These are phyloP conservation scores for Collybia nuda DNA, from an alignment of 768 basidiomycete genomes.

Conservation along the genomic window DNA sequence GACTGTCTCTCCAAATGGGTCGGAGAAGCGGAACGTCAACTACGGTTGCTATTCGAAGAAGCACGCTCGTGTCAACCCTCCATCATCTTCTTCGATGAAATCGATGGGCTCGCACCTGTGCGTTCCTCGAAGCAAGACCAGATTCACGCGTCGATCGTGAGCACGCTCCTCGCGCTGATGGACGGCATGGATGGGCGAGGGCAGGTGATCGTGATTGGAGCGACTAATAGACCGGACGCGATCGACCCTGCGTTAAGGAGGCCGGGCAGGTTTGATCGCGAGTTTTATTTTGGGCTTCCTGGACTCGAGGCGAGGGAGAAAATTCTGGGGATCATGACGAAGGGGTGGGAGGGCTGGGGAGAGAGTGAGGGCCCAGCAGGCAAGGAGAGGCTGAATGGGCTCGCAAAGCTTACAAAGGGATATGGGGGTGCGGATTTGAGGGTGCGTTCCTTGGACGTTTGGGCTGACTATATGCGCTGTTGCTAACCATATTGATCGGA, in stretches of 20 bases:
- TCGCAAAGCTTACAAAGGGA: constrained; percentile 92
- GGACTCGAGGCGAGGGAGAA: constrained; percentile 80
- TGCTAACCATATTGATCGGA: constrained; percentile 2
- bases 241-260: constrained; percentile 93
- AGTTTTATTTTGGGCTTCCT: constrained; percentile 97
- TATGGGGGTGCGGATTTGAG: constrained; percentile 97
- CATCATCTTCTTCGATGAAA: constrained; percentile 99
- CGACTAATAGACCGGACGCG: constrained; percentile 97
- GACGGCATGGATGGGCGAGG: constrained; percentile 99
- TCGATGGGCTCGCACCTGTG: constrained; percentile 97
- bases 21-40: constrained; percentile 95
- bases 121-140: constrained; percentile 99
- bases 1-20: constrained; percentile 99
- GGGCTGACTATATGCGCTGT: constrained; percentile 2
- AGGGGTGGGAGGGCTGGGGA: constrained; percentile 85
- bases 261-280: constrained; percentile 94
- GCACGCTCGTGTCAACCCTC: constrained; percentile 89
- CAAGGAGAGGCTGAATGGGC: constrained; percentile 38
- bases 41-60: constrained; percentile 94
- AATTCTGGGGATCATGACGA: constrained; percentile 89
- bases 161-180: constrained; percentile 94
- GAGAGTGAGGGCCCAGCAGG: constrained; percentile 20
- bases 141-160: constrained; percentile 97
- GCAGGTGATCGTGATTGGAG: constrained; percentile 96
- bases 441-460: constrained; percentile 47